Conservation (phyloP, 2,329 filamentous ascomycete genomes). For the Penicillium sp. region DNA sequence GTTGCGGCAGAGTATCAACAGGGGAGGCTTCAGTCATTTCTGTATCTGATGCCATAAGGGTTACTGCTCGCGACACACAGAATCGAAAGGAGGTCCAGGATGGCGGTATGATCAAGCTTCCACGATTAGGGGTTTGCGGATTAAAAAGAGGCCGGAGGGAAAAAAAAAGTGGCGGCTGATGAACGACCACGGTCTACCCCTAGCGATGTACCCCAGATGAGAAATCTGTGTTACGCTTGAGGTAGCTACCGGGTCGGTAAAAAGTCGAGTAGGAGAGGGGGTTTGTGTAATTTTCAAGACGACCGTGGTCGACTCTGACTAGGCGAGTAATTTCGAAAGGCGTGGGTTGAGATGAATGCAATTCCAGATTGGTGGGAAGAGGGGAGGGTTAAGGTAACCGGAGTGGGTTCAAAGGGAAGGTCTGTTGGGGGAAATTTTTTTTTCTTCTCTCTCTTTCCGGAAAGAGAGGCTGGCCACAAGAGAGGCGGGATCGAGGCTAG, state of each 20-base stretch:
- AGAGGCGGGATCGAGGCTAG: slow-evolving; percentile 3
- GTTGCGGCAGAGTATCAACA: slow-evolving; percentile 41
- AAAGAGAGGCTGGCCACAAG: slow-evolving; percentile 10
- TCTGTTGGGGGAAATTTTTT: background rate
- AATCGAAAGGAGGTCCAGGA: slow-evolving; percentile 22
- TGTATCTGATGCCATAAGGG: slow-evolving; percentile 37
- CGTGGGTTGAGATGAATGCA: slow-evolving; percentile 3
- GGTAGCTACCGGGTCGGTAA: slow-evolving; percentile 33
- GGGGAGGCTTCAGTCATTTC: slow-evolving; percentile 40
- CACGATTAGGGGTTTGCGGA: background rate
- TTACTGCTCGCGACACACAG: slow-evolving; percentile 20
- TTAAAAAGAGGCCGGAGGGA: background rate
- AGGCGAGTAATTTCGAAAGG: slow-evolving; percentile 6
- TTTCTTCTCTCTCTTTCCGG: background rate
- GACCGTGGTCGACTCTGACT: slow-evolving; percentile 8
- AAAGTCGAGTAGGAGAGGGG: slow-evolving; percentile 1
- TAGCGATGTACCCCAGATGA: slow-evolving; percentile 39
- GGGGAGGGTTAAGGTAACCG: slow-evolving; percentile 3
- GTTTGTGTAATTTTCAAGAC: slow-evolving; percentile 8
- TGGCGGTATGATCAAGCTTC: slow-evolving; percentile 13
- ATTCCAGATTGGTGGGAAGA: slow-evolving; percentile 7
- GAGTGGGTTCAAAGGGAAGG: background rate
- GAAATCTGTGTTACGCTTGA: slow-evolving; percentile 39
- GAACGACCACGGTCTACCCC: slow-evolving; percentile 35
- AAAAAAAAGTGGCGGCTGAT: slow-evolving; percentile 4